phyloP scores from a whole-genome alignment of 352 stramenopile species.

The Pythium aquatile region DNA sequence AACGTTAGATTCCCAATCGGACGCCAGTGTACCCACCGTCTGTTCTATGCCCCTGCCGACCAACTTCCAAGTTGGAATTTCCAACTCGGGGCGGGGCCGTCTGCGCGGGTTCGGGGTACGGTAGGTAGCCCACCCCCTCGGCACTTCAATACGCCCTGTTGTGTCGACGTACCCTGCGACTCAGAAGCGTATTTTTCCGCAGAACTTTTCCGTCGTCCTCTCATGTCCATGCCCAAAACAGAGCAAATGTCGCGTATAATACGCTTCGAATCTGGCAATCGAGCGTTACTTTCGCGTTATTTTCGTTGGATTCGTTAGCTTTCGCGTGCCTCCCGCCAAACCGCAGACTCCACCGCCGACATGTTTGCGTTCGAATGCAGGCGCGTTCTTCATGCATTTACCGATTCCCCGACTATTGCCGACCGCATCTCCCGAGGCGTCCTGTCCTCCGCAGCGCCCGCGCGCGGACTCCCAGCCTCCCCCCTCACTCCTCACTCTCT shows the following conservation, averaged over 20 bases:
- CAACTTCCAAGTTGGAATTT: neutral
- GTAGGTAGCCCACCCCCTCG: no score
- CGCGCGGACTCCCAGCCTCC: neutral
- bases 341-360: constrained; percentile 2
- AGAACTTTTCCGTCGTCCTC: constrained; percentile 8
- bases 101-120: constrained; percentile 2
- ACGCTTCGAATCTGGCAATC: neutral
- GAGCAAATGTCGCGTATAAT: constrained; percentile 1
- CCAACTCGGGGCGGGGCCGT: neutral
- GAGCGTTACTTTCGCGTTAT: neutral
- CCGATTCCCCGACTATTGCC: constrained; percentile 6
- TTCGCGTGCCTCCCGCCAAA: constrained; percentile 9
- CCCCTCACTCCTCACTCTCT: neutral
- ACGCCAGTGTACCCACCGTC: constrained; percentile 13
- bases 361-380: constrained; percentile 5
- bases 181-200: neutral
- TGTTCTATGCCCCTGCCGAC: constrained; percentile 6
- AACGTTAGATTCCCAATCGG: constrained; percentile 29
- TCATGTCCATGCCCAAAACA: neutral
- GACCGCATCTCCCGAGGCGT: neutral
- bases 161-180: neutral
- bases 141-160: constrained; percentile 19
- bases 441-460: neutral
- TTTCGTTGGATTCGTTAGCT: neutral
- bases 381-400: constrained; percentile 2